Evolutionary conservation across 371 early-diverging fungal genomes (phyloP), one percentile per base, ranked within the genome.

Genomic region (Furculomyces boomerangus): DNA sequence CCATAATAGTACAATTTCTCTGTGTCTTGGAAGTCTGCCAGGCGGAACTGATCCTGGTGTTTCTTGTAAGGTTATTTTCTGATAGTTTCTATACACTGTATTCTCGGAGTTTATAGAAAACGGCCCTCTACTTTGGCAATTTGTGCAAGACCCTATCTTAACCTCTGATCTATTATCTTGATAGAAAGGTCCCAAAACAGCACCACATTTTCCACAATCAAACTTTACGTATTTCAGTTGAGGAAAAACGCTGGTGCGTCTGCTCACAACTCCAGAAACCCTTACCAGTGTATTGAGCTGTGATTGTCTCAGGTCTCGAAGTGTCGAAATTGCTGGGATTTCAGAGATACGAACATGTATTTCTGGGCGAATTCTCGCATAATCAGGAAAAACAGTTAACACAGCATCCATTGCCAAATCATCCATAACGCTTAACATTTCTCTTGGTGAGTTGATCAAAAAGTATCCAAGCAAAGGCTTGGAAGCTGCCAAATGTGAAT

Each of bases 1-100:
- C 86, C 92, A 88, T 48, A 93, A 71, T 58, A 97, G 74, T 49
- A 99, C 81, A 1, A 99, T 89, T 58, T 98, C 98, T 44, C 90
- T 81, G 57, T 87, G 86, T 31, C 99, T 81, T 39, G 99, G 99
- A 35, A 99, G 74, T 57, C 95, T 85, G 57, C 99, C 99, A 0
- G 98, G 84, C 2, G 96, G 97, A 8, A 99, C 94, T 0, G 92
- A 86, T 1, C 97, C 98, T 20, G 99, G 99, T 2, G 88, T 83
- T 71, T 99, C 99, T 64, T 99, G 99, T 37, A 99, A 73, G 0
- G 97, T 95, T 59, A 99, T 67, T 49, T 91, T 89, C 75, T 99
- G 99, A 63, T 90, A 96, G 74, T 99, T 94, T 61, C 98, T 82
- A 68, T 98, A 99, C 2, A 96, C 78, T 0, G 99, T 97, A 76